Evolutionary conservation across 202 grass and related monocot genomes (phyloP), one percentile per base, ranked within the genome.

Genomic region (Miscanthus sacchariflorus): DNA sequence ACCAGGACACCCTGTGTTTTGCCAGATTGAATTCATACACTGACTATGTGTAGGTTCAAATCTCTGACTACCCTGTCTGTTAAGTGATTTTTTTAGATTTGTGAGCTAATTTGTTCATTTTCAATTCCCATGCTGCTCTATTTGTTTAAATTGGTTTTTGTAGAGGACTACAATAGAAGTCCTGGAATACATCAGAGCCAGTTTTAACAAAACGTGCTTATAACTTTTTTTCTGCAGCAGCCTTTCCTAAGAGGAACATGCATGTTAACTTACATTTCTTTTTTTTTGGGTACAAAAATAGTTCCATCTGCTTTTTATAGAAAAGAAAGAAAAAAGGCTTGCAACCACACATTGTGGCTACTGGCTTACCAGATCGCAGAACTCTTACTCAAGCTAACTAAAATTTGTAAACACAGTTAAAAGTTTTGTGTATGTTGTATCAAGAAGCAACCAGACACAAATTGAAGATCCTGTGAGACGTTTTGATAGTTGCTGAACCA

Each of bases 81-180:
- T 70, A 38, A 88, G 56, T 66, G 11, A 6, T 46, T 59, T 59
- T 8, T 84, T 72, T 78, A 48, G 38, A 61, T 14, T 19, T 74
- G 18, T 54, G 66, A 66, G 73, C 10, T 73, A 17, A 19, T 67
- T 74, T 28, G n/a, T 79, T 80, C 0, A 0, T 42, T 18, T 77
- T 72, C 6, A 48, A 33, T 40, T 42, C 15, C 3, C 7, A 59
- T 6, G 1, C 73, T 0, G 28, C 24, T 75, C 19, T 21, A 50
- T n/a, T 61, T 84, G 17, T 43, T 84, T 49, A 74, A 75, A 27
- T 15, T 64, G 12, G 17, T 45, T 45, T 66, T 48, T 12, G 7
- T 68, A 63, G 56, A 28, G 15, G 9, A 38, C 33, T 19, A 27
- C 27, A 21, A 21, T 59, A 23, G 10, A 38, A 84, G 11, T 40